phyloP scores from a whole-genome alignment of 2,329 filamentous ascomycete species.

The Aureobasidium subglaciale region DNA sequence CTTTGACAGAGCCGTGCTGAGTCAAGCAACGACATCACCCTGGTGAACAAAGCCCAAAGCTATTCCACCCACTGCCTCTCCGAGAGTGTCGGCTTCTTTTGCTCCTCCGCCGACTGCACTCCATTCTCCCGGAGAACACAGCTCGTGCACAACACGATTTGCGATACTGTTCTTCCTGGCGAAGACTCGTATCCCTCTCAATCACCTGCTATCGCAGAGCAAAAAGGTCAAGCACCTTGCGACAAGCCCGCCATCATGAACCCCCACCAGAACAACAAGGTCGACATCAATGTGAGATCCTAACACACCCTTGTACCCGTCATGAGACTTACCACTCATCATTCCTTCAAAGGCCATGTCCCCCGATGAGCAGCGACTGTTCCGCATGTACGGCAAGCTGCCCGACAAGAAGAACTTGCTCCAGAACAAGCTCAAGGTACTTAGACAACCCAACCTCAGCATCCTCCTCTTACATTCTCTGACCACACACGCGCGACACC shows the following conservation, averaged over 20 bases:
- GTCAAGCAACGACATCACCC: constrained; percentile 11
- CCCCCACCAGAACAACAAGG: constrained; percentile 96
- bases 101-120: background rate
- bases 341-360: constrained; percentile 63
- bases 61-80: background rate
- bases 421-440: constrained; percentile 89
- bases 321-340: constrained; percentile 14
- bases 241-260: constrained; percentile 56
- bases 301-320: too few species aligned
- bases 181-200: background rate
- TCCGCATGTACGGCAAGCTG: constrained; percentile 95
- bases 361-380: constrained; percentile 90
- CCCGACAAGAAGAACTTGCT: constrained; percentile 93
- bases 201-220: background rate
- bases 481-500: background rate
- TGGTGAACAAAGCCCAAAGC: constrained; percentile 9
- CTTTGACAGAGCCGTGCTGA: constrained; percentile 7
- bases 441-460: background rate
- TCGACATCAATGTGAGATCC: constrained; percentile 80
- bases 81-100: background rate
- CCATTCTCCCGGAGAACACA: background rate
- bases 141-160: background rate
- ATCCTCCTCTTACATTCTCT: background rate
- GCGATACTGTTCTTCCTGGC: background rate
- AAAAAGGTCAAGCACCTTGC: background rate